phyloP scores from a whole-genome alignment of 306 rosid genomes.

The Ochetophila trinervis region DNA sequence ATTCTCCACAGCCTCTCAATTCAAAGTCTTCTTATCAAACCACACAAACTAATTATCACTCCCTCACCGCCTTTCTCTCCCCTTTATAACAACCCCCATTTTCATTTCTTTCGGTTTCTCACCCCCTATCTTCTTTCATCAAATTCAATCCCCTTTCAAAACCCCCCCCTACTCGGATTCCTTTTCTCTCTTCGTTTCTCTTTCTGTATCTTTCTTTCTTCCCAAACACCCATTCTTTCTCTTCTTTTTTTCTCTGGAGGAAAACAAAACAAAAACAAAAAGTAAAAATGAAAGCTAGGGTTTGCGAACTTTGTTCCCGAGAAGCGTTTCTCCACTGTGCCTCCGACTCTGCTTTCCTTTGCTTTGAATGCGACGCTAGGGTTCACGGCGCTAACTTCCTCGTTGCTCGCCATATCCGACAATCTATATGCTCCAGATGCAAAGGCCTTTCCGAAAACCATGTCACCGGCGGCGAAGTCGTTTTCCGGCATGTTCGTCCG shows the following conservation, averaged over 20 bases:
- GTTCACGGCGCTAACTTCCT: slow-evolving; percentile 44
- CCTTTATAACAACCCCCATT: neutral
- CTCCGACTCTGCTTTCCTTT: slow-evolving; percentile 38
- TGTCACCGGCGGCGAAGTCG: slow-evolving; percentile 5
- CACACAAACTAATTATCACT: neutral
- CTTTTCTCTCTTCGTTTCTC: neutral
- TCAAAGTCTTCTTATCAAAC: neutral
- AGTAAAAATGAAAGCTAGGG: slow-evolving; percentile 12
- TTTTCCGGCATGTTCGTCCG: neutral
- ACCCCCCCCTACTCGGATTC: too few relatives aligned
- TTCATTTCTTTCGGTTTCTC: neutral
- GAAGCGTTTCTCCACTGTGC: slow-evolving; percentile 32
- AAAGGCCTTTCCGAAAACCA: neutral
- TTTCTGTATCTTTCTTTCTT: neutral
- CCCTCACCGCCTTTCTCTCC: neutral
- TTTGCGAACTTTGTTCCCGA: slow-evolving; percentile 32
- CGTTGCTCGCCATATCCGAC: slow-evolving; percentile 43
- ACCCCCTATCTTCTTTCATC: neutral
- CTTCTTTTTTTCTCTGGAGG: too few relatives aligned
- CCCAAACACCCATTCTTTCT: neutral
- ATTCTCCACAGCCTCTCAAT: neutral
- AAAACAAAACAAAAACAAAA: neutral
- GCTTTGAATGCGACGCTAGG: slow-evolving; percentile 29
- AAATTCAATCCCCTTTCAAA: neutral
- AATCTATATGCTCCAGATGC: slow-evolving; percentile 28